Evolutionary conservation across 1,139 yeast species (phyloP), one percentile per base, ranked within the genome.

Genomic region (Candida sp.): DNA sequence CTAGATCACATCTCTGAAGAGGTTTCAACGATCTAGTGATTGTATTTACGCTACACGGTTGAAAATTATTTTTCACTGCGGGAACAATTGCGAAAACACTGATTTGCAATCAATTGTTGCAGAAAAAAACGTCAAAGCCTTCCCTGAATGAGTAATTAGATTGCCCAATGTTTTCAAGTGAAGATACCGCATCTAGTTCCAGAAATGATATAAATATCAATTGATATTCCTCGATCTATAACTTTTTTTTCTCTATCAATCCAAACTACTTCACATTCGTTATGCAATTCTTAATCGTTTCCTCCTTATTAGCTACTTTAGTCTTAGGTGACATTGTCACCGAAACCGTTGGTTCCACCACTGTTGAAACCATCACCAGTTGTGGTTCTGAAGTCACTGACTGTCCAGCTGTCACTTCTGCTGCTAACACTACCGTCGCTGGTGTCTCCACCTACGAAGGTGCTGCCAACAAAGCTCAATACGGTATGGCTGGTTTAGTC

Each of bases 401-500:
- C 65, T 69, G 73, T 55, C 74, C 75, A 63, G 68, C 64, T 49
- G 47, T 43, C 35, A 36, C 48, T 40, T 39, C 57, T 44, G 35
- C 55, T 43, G 5, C 11, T 12, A 57, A 58, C 61, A 48, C 59
- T 45, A 55, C 68, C 49, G 57, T 53, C 49, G 63, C 64, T 49
- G 63, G 61, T 63, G 67, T 66, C 49, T 58, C 72, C 44, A 55
- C 68, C 50, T 66, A 55, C 64, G 66, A 60, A 54, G 61, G 56
- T 50, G 64, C 64, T 53, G 66, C 62, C 46, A 54, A 55, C 54
- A 63, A 55, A 56, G 58, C 58, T 54, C 59, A 48, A 60, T 65
- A 64, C 58, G 75, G 75, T 69, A 70, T 67, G 60, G 75, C 70
- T 58, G 76, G 73, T 57, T 59, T 69, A 57, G 33, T 30, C 19